Conservation (phyloP, 2,329 filamentous ascomycete species). For the Alternaria brassicicola region DNA sequence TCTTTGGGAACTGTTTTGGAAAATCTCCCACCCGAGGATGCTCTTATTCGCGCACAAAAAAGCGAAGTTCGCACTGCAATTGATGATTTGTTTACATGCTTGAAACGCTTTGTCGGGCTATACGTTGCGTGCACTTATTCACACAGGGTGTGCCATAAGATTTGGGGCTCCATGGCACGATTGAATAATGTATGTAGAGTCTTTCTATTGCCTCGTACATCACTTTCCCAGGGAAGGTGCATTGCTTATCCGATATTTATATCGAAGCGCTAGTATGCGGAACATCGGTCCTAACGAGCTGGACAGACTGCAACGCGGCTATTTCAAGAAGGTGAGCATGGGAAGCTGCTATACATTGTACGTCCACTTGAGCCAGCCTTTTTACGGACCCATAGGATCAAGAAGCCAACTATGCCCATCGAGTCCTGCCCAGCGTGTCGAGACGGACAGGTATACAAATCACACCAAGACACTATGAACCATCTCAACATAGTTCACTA, state of each 20-base stretch:
- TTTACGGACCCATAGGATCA: not conserved
- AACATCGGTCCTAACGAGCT: not conserved
- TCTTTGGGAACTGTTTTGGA: not conserved
- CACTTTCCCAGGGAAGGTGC: too few relatives aligned
- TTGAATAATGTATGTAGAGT: not conserved
- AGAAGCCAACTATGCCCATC: not conserved
- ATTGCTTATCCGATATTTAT: too few relatives aligned
- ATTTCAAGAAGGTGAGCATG: not conserved
- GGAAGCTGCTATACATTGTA: not conserved
- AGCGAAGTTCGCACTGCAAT: not conserved
- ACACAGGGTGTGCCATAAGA: not conserved
- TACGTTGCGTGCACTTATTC: not conserved
- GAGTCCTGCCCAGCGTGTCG: not conserved
- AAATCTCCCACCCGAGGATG: not conserved
- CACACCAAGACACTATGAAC: not conserved
- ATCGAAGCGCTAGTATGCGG: too few relatives aligned
- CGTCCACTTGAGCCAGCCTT: not conserved
- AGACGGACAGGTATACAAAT: not conserved
- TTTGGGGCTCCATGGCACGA: conserved; percentile 1
- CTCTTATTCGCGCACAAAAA: not conserved
- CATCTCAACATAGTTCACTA: conserved; percentile 1
- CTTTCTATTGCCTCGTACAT: too few relatives aligned
- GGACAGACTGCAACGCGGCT: not conserved
- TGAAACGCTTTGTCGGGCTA: not conserved
- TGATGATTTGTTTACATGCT: not conserved